phyloP scores from a whole-genome alignment of 768 basidiomycete species.

The Holtermanniella nyarrowii region DNA sequence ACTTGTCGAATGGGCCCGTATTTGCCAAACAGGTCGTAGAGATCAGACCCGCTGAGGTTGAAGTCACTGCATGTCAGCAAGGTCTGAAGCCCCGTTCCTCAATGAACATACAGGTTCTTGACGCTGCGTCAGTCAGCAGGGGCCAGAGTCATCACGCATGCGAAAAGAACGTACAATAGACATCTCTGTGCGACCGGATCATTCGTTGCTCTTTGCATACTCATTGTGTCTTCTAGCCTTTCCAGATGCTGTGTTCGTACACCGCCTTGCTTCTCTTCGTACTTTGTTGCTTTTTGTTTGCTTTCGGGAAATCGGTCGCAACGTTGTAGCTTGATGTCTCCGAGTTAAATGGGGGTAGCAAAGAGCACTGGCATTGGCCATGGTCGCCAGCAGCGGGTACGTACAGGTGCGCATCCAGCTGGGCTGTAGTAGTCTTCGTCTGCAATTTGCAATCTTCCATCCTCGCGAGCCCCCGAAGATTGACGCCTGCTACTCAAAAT shows the following conservation, averaged over 20 bases:
- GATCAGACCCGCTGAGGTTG: constrained; percentile 58
- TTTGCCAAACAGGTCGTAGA: constrained; percentile 94
- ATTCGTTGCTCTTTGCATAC: constrained; percentile 15
- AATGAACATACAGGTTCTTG: constrained; percentile 33
- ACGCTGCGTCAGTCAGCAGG: constrained; percentile 14
- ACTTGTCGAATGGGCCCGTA: constrained; percentile 96
- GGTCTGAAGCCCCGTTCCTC: neutral
- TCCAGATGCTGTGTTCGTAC: neutral
- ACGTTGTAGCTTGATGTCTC: neutral
- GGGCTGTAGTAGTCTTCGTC: too few relatives aligned
- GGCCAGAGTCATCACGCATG: neutral
- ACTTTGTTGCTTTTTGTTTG: constrained; percentile 49
- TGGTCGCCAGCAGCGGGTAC: too few relatives aligned
- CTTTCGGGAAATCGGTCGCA: neutral
- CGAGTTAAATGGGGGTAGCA: too few relatives aligned
- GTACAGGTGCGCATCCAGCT: too few relatives aligned
- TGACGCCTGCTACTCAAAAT: too few relatives aligned
- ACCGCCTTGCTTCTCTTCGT: neutral
- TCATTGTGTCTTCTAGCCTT: neutral
- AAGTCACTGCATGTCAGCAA: constrained; percentile 23
- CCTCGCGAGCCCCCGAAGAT: too few relatives aligned
- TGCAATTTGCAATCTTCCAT: too few relatives aligned
- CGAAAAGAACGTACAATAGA: constrained; percentile 36
- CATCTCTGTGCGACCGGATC: constrained; percentile 35
- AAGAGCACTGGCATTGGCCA: too few relatives aligned